phyloP scores from a whole-genome alignment of 192 early-diverging fungal genomes.

The Coemansia sp. region DNA sequence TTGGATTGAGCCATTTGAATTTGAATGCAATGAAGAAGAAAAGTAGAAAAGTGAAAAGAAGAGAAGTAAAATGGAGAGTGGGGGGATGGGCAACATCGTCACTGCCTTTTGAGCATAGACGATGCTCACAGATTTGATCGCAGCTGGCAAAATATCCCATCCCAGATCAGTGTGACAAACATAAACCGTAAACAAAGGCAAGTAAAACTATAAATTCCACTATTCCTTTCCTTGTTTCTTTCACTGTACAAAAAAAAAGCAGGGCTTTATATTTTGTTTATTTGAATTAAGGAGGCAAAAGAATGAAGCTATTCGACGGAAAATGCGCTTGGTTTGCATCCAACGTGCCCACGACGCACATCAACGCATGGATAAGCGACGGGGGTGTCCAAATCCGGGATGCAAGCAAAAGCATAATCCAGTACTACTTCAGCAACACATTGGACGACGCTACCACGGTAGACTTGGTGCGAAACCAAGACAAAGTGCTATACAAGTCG shows the following conservation, averaged over 20 bases:
- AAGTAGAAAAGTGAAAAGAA: not conserved
- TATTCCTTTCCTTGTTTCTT: too few relatives aligned
- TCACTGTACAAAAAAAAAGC: too few relatives aligned
- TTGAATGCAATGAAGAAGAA: slow-evolving; percentile 1
- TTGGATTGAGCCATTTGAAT: slow-evolving; percentile 4
- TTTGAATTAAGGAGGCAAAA: not conserved
- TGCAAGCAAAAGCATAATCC: slow-evolving; percentile 14
- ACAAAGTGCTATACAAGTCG: slow-evolving; percentile 48
- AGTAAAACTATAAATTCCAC: too few relatives aligned
- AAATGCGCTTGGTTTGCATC: slow-evolving; percentile 49
- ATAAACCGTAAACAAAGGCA: too few relatives aligned
- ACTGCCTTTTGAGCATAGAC: too few relatives aligned
- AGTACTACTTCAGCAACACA: slow-evolving; percentile 51
- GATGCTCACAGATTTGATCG: too few relatives aligned
- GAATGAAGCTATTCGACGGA: slow-evolving; percentile 56
- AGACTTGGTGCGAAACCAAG: slow-evolving; percentile 22
- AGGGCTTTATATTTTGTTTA: too few relatives aligned
- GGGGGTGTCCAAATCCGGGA: slow-evolving; percentile 50
- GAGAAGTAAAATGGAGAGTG: not conserved
- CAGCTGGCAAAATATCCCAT: too few relatives aligned
- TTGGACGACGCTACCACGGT: slow-evolving; percentile 25
- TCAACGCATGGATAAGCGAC: slow-evolving; percentile 44
- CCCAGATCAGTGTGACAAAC: too few relatives aligned
- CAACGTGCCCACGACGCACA: slow-evolving; percentile 41
- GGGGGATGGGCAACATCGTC: not conserved